Evolutionary conservation across 192 early-diverging fungal genomes (phyloP).

Genomic region (Rhizophagus sp.): DNA sequence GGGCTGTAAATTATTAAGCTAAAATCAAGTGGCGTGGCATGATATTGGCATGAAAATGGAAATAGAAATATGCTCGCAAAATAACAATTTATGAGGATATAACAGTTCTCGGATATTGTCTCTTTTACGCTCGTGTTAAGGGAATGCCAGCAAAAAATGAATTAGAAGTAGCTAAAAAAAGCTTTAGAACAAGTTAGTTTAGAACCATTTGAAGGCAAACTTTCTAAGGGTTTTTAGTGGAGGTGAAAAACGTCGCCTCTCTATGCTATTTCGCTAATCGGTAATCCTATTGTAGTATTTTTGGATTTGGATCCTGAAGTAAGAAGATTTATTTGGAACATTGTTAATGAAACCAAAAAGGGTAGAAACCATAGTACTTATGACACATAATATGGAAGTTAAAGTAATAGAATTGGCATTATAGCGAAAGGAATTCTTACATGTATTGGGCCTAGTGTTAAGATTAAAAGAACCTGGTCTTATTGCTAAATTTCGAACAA

Average conservation of each 20-base stretch:
- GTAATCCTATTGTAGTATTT: conserved; percentile 68
- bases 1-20: conserved; percentile 54
- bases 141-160: conserved; percentile 55
- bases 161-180: conserved; percentile 40
- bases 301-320: conserved; percentile 79
- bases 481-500: conserved; percentile 59
- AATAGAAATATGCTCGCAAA: conserved; percentile 76
- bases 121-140: conserved; percentile 73
- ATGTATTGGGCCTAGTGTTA: no score
- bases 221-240: conserved; percentile 65
- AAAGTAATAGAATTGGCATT: conserved; percentile 73
- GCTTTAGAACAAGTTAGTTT: conserved; percentile 56
- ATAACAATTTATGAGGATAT: conserved; percentile 75
- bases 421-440: no score
- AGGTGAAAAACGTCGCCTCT: conserved; percentile 75
- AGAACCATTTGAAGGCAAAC: conserved; percentile 52
- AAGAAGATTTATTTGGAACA: conserved; percentile 72
- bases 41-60: conserved; percentile 53
- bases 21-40: no score
- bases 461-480: conserved; percentile 45
- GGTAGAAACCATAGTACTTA: conserved; percentile 66
- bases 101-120: conserved; percentile 65
- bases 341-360: conserved; percentile 55
- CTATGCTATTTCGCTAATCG: conserved; percentile 73
- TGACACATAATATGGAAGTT: conserved; percentile 74